Base-by-base conservation (phyloP, 2,329 filamentous ascomycete species). In the Dactylella cylindrospora region DNA sequence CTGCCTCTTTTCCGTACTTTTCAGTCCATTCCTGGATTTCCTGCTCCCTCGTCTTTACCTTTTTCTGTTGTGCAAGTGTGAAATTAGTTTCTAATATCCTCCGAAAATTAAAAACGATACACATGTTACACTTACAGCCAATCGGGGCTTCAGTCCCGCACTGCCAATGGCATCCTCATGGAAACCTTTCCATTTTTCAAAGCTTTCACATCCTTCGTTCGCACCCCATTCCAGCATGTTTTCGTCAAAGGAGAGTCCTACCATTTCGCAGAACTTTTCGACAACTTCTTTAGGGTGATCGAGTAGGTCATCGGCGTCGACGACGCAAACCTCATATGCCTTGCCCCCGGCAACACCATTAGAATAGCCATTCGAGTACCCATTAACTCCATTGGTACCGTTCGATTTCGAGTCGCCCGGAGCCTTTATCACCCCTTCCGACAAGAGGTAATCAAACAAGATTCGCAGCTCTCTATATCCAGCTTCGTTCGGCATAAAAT, bases 141-240 rank as follows among this genome's bases (percentile, higher is more conserved):
- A 77, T 70, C 88, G 79, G 1, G 87, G 82, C 71, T 84, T 85
- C 69, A 98, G 76, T 64, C 83, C 84, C 29, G 79, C 85, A 71
- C 88, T 95, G 67, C 86, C 78, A 68, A 97, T 88, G 10, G 90
- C 93, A 76, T 97, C 93, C 68, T 97, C 87, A 73, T 97, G 93
- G 76, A 95, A 97, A 8, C 93, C 93, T 67, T 84, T 86, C 93
- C 93, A 97, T 77, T 98, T 97, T 75, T 90, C 89, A 75, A 97
- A 97, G 13, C 84, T 84, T 65, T 82, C 79, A 2, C 90, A 91
- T 64, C 80, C 76, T 45, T 75, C 68, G 68, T 85, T 84, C 66
- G 86, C 84, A 46, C 85, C 83, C 93, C 93, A 97, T 57, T 80
- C 78, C 65, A 98, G 78, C 90, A 97, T 95, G 10, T 81, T 77